Evolutionary conservation across 163 green algal species (phyloP), one percentile per base, ranked within the genome.

Genomic region (Chloromonas sp.): DNA sequence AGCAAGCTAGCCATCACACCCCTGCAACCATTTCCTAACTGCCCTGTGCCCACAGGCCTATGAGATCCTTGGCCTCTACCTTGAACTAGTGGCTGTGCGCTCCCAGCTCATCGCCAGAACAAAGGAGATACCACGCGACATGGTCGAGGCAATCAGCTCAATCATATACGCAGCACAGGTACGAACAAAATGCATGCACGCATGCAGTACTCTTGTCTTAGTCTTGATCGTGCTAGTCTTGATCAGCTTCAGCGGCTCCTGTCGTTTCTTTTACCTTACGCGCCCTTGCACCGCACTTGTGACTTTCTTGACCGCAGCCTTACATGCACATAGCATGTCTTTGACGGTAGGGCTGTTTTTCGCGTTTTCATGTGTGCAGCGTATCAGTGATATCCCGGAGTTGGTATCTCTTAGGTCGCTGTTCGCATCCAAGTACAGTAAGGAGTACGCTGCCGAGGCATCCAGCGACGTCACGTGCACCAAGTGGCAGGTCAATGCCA

Each of bases 51-150:
- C 36, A 60, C 87, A 92, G 85, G 91, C 92, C 0, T 97, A 92
- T 81, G 94, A 96, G 60, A 93, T 96, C 0, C 86, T 98, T 76
- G 95, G 98, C 91, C 87, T 97, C 61, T 98, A 96, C 88, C 84
- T 96, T 8, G 95, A 97, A 90, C 91, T 98, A 66, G 84, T 98
- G 81, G 86, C 90, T 0, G 91, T 97, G 57, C 91, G 95, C 0
- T 85, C 89, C 14, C 86, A 91, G 60, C 88, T 98, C 74, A 89
- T 98, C n/a, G 85, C 93, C 60, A 94, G 94, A 84, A 89, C 82
- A 74, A 91, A 93, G 85, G 91, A 95, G 14, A 84, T 89, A 14
- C 87, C 87, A 0, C 84, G 90, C 1, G 95, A 98, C 89, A 95
- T 98, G 94, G 86, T 93, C 13, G 94, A 96, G 88, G 92, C 90